Conservation (phyloP, 176 grass and related monocot species). For the Triticum turgidum region DNA sequence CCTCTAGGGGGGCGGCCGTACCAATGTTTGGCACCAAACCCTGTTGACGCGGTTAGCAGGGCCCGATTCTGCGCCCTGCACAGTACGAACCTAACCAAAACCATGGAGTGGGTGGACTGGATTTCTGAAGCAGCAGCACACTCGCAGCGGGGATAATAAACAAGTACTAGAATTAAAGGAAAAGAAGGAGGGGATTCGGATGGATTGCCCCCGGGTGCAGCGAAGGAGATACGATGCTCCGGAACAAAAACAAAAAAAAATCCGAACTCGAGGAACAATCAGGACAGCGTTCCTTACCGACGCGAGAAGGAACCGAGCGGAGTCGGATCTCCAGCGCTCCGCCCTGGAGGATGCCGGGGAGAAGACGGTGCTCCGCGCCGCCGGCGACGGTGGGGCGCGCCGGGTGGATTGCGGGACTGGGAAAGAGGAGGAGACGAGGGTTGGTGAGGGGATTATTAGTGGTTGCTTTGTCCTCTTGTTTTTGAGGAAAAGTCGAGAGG, state of each 20-base stretch:
- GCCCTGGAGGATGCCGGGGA: not conserved
- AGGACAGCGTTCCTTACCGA: not conserved
- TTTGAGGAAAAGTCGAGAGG: not conserved
- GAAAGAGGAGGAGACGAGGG: not conserved
- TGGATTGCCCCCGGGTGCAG: not conserved
- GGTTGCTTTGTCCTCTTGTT: not conserved
- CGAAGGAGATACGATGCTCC: not conserved
- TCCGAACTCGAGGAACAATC: not conserved
- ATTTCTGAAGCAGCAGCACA: not conserved
- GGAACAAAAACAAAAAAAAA: not conserved
- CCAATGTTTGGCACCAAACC: not conserved
- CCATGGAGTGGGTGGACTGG: not conserved
- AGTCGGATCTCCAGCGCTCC: conserved; percentile 7
- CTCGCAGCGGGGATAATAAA: not conserved
- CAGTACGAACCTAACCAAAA: not conserved
- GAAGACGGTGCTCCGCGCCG: not conserved
- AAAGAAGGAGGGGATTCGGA: not conserved
- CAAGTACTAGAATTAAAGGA: not conserved
- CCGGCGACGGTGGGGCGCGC: not conserved
- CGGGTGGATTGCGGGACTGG: not conserved
- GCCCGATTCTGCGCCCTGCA: not conserved
- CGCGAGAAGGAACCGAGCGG: not conserved
- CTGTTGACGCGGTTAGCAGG: not conserved
- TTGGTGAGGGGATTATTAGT: not conserved
- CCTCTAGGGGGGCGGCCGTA: not conserved